Evolutionary conservation across 1,284 basidiomycete species (phyloP).

Genomic region (Tylopilus sp.): DNA sequence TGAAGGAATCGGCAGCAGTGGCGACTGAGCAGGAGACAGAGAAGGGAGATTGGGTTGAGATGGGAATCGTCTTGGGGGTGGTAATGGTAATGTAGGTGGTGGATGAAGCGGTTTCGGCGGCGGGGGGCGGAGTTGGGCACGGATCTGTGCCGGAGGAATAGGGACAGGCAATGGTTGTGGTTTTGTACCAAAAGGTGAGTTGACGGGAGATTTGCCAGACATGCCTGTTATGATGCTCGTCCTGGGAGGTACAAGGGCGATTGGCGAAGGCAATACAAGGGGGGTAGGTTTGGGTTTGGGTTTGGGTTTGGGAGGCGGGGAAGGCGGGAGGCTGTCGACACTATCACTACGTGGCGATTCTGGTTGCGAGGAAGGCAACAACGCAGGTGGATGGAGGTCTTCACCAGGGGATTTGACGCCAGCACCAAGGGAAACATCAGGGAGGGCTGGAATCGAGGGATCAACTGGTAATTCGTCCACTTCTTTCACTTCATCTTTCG

Average conservation of each 20-base stretch:
- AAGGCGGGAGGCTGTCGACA: conserved; percentile 19
- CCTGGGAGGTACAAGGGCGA: conserved; percentile 17
- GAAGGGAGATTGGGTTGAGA: conserved; percentile 14
- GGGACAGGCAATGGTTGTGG: conserved; percentile 30
- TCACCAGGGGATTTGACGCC: conserved; percentile 11
- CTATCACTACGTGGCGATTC: conserved; percentile 7
- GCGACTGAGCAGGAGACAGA: conserved; percentile 5
- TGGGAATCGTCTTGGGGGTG: conserved; percentile 17
- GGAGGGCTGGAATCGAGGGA: conserved; percentile 8
- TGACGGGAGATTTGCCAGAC: conserved; percentile 27
- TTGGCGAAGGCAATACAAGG: conserved; percentile 6
- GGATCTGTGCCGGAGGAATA: conserved; percentile 30
- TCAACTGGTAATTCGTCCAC: neutral
- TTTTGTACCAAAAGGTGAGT: conserved; percentile 21
- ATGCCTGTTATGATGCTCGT: conserved; percentile 24
- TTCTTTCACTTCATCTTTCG: neutral
- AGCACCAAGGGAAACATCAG: conserved; percentile 10
- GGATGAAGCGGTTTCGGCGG: conserved; percentile 22
- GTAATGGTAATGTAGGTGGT: conserved; percentile 20
- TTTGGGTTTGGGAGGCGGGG: conserved; percentile 24
- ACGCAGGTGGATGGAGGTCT: conserved; percentile 7
- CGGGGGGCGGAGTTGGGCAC: conserved; percentile 30
- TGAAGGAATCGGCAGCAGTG: conserved; percentile 10
- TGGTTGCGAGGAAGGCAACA: conserved; percentile 2
- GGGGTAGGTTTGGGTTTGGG: conserved; percentile 17